Percentiles rank a stretch among this genome's conserved stretches.
Conservation (phyloP, 1,284 basidiomycete species). For the Pterula multifida region DNA sequence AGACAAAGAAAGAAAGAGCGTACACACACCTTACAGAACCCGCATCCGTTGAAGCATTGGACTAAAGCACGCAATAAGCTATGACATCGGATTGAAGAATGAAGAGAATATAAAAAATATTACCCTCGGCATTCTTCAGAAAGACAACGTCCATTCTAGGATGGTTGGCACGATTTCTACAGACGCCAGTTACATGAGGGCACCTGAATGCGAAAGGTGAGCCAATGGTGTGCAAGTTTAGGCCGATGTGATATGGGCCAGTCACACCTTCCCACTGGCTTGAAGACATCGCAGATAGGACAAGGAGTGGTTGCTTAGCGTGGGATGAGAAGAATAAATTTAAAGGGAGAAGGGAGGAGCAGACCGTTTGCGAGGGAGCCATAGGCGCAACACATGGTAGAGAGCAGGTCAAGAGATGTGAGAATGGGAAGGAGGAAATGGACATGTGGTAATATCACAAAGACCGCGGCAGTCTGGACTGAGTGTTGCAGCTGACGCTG, state of each 20-base stretch:
- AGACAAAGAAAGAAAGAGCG: conserved; percentile 16
- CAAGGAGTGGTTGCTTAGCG: conserved; percentile 21
- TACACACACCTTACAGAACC: conserved; percentile 64
- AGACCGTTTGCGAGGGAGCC: conserved; percentile 48
- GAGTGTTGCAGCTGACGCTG: conserved; percentile 10
- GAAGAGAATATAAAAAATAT: conserved; percentile 14
- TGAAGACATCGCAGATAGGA: conserved; percentile 64
- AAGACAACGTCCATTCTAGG: conserved; percentile 63
- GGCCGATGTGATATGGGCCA: conserved; percentile 30
- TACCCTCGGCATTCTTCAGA: conserved; percentile 76
- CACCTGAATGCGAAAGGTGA: conserved; percentile 33
- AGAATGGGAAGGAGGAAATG: conserved; percentile 16
- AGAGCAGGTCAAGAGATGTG: conserved; percentile 8
- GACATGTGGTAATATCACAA: conserved; percentile 19
- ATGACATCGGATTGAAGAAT: conserved; percentile 7
- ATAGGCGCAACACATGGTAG: conserved; percentile 58
- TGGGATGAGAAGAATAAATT: not conserved
- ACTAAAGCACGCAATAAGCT: conserved; percentile 29
- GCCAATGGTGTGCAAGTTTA: conserved; percentile 7
- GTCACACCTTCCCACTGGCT: not conserved
- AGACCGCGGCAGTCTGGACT: conserved; percentile 32
- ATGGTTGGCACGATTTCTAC: conserved; percentile 57
- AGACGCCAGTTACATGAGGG: conserved; percentile 61
- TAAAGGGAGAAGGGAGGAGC: not conserved
- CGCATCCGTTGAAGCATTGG: conserved; percentile 71